Evolutionary conservation across 495 filamentous ascomycete genomes (phyloP).

Genomic region (Sabuloglossum arenarium): DNA sequence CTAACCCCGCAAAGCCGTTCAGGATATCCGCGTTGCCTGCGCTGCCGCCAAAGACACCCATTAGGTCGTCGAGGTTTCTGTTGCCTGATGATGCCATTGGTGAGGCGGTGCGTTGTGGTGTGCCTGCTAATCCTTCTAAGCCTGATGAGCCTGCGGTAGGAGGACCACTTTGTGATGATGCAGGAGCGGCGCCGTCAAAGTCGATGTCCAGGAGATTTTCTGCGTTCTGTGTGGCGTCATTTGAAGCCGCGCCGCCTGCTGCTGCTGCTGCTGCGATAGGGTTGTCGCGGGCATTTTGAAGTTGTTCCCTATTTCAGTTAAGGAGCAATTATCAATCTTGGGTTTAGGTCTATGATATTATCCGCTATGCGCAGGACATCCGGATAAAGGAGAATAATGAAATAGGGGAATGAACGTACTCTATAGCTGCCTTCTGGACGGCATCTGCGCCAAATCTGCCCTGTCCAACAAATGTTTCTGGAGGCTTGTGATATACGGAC

Average conservation of each 20-base stretch:
- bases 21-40: constrained; percentile 38
- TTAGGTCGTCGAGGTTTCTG: constrained; percentile 71
- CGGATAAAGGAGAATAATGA: constrained; percentile 6
- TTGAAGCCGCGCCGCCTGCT: constrained; percentile 38
- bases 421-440: constrained; percentile 87
- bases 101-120: constrained; percentile 59
- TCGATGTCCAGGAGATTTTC: constrained; percentile 97
- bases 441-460: constrained; percentile 86
- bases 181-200: constrained; percentile 87
- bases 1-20: constrained; percentile 66
- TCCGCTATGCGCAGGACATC: not conserved
- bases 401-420: constrained; percentile 24
- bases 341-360: constrained; percentile 5
- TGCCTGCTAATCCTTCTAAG: constrained; percentile 54
- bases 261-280: constrained; percentile 74
- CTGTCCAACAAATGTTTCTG: constrained; percentile 88
- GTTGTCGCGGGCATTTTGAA: constrained; percentile 79
- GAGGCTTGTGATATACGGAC: constrained; percentile 97
- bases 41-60: constrained; percentile 53
- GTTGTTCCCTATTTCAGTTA: constrained; percentile 36
- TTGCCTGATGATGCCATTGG: constrained; percentile 23
- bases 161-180: constrained; percentile 59
- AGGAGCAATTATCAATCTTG: not conserved
- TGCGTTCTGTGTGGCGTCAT: constrained; percentile 37
- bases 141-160: constrained; percentile 39